A percentile compares a stretch with the other conserved stretches of the same genome.
Conservation (phyloP, 2,329 filamentous ascomycete genomes). For the Fusarium redolens region DNA sequence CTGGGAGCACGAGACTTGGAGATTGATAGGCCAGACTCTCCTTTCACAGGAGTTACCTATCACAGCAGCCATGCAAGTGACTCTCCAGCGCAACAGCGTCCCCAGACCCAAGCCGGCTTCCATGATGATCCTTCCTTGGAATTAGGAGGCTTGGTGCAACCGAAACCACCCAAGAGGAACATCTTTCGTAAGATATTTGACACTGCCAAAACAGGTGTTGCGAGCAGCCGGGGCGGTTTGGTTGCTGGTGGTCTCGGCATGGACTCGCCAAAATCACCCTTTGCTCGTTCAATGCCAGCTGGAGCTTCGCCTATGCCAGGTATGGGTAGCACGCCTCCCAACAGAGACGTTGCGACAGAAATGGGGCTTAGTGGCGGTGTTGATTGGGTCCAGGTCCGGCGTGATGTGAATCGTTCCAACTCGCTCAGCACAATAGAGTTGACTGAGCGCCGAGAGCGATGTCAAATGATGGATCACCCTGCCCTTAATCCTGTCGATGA, state of each 20-base stretch:
- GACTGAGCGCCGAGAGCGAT: conserved; percentile 85
- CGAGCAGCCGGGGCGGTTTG: conserved; percentile 87
- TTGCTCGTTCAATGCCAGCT: conserved; percentile 55
- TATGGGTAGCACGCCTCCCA: conserved; percentile 51
- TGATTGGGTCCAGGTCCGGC: conserved; percentile 97
- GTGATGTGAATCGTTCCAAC: conserved; percentile 95
- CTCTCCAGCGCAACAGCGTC: conserved; percentile 59
- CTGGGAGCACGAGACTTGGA: conserved; percentile 70
- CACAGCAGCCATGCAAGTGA: conserved; percentile 86
- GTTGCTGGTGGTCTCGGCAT: conserved; percentile 64
- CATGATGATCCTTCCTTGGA: conserved; percentile 74
- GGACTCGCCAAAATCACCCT: conserved; percentile 56
- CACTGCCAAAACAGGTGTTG: conserved; percentile 92
- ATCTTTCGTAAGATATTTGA: conserved; percentile 98
- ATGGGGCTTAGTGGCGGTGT: conserved; percentile 73
- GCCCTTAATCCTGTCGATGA: conserved; percentile 91
- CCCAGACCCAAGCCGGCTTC: conserved; percentile 75
- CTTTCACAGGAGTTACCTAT: conserved; percentile 85
- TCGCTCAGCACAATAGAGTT: conserved; percentile 90
- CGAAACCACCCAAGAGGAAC: conserved; percentile 83
- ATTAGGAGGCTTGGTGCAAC: conserved; percentile 81
- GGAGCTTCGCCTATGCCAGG: conserved; percentile 58
- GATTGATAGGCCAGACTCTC: conserved; percentile 67
- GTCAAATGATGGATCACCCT: conserved; percentile 93
- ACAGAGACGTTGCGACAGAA: conserved; percentile 71